Evolutionary conservation across 1,284 basidiomycete genomes (phyloP).

Genomic region (Meira nashicola): DNA sequence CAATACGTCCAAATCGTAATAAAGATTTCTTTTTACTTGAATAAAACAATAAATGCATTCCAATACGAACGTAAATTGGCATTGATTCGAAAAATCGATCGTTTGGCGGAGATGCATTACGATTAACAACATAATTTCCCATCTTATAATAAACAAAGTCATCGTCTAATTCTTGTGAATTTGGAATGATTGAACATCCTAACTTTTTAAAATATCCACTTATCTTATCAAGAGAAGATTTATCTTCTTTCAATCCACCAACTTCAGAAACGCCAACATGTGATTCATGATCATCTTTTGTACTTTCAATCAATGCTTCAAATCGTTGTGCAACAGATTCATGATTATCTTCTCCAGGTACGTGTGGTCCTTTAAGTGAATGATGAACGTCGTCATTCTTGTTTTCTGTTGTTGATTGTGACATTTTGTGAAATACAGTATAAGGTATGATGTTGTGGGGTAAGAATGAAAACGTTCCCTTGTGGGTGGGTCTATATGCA

Average conservation of each 20-base stretch:
- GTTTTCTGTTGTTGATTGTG: not conserved
- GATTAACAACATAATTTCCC: constrained; percentile 42
- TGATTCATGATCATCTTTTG: constrained; percentile 3
- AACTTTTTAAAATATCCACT: not conserved
- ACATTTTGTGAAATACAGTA: not conserved
- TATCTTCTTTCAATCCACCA: not conserved
- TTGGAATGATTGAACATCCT: not conserved
- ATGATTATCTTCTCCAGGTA: constrained; percentile 3
- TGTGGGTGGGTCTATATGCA: not conserved
- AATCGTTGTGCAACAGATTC: not conserved
- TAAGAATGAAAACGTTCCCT: not conserved
- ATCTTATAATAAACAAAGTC: constrained; percentile 34
- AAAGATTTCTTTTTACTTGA: constrained; percentile 8
- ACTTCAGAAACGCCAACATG: constrained; percentile 1
- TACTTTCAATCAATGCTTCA: constrained; percentile 2
- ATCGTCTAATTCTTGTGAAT: constrained; percentile 19
- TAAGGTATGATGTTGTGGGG: not conserved
- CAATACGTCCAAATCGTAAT: constrained; percentile 12
- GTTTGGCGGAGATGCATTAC: constrained; percentile 18
- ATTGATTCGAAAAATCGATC: constrained; percentile 33
- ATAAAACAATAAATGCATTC: constrained; percentile 24
- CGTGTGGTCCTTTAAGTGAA: not conserved
- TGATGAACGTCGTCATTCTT: not conserved
- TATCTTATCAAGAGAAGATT: not conserved
- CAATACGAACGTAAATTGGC: constrained; percentile 22